These are phyloP conservation scores for Guyanaporus albipodus DNA, from an alignment of 768 basidiomycete species.

Conservation along the genomic window DNA sequence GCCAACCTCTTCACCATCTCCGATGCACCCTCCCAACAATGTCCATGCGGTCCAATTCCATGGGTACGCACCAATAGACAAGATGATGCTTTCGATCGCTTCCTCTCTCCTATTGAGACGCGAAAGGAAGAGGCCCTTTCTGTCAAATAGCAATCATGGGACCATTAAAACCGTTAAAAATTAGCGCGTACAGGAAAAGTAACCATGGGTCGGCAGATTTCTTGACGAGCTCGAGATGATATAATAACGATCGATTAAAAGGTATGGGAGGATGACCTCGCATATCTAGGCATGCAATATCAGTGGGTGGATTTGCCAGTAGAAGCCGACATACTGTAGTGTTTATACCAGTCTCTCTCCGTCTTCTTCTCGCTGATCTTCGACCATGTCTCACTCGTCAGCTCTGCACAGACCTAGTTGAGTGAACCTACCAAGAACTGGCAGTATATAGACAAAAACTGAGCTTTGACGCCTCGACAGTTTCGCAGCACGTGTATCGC, in stretches of 20 bases:
- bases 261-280: conserved; percentile 67
- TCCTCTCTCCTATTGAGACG: conserved; percentile 77
- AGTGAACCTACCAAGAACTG: conserved; percentile 71
- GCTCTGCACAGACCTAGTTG: conserved; percentile 1
- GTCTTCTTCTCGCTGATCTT: conserved; percentile 84
- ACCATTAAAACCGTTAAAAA: neutral
- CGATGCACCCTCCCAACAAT: conserved; percentile 72
- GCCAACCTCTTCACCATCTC: conserved; percentile 80
- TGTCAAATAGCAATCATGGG: conserved; percentile 30
- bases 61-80: conserved; percentile 72
- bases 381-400: neutral
- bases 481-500: conserved; percentile 60
- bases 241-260: conserved; percentile 53
- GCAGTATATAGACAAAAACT: conserved; percentile 76
- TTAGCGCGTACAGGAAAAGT: conserved; percentile 60
- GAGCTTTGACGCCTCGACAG: conserved; percentile 67
- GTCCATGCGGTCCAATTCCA: conserved; percentile 98
- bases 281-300: conserved; percentile 43
- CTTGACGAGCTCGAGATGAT: conserved; percentile 57
- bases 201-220: conserved; percentile 73
- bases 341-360: conserved; percentile 80
- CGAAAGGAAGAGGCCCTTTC: conserved; percentile 80
- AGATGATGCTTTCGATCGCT: conserved; percentile 76
- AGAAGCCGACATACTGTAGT: conserved; percentile 52
- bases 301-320: neutral